These are phyloP conservation scores for Thymus mandschuricus DNA, from an alignment of 257 asterid genomes.

Conservation along the genomic window DNA sequence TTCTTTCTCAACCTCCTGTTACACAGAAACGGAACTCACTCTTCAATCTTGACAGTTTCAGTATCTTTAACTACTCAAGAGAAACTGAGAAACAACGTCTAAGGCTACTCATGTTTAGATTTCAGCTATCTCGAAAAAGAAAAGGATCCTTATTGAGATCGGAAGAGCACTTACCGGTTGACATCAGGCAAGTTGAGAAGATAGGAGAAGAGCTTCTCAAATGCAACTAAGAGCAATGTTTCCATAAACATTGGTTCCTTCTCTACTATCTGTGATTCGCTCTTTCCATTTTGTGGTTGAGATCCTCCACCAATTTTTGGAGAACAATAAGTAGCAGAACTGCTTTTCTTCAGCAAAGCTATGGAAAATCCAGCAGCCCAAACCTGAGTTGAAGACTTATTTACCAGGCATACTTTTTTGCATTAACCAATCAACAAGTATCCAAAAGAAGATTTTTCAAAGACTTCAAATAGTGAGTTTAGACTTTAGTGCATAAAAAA, in stretches of 20 bases:
- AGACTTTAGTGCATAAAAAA: not conserved
- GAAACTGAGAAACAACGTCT: not conserved
- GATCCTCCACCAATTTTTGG: constrained; percentile 43
- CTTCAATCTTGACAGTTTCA: not conserved
- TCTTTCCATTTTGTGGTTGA: constrained; percentile 33
- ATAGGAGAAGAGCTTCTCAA: constrained; percentile 72
- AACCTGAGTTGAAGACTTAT: constrained; percentile 50
- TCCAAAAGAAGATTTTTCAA: constrained; percentile 7
- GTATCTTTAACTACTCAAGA: not conserved
- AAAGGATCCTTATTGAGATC: constrained; percentile 1
- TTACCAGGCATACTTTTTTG: constrained; percentile 15
- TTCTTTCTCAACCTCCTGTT: constrained; percentile 67
- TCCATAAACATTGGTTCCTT: constrained; percentile 51
- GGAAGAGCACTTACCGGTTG: constrained; percentile 53
- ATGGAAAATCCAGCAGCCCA: constrained; percentile 98
- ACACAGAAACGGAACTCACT: constrained; percentile 12
- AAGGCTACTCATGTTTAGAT: not conserved
- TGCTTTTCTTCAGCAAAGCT: constrained; percentile 74
- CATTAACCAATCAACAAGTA: constrained; percentile 17
- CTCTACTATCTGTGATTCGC: constrained; percentile 38
- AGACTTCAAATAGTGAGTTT: not conserved
- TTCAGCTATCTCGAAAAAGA: constrained; percentile 10
- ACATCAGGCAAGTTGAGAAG: constrained; percentile 62
- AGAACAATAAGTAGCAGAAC: constrained; percentile 57
- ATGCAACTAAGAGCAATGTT: constrained; percentile 51